Base-by-base conservation (phyloP, 2,329 filamentous ascomycete species). In the Claviceps quebecensis region DNA sequence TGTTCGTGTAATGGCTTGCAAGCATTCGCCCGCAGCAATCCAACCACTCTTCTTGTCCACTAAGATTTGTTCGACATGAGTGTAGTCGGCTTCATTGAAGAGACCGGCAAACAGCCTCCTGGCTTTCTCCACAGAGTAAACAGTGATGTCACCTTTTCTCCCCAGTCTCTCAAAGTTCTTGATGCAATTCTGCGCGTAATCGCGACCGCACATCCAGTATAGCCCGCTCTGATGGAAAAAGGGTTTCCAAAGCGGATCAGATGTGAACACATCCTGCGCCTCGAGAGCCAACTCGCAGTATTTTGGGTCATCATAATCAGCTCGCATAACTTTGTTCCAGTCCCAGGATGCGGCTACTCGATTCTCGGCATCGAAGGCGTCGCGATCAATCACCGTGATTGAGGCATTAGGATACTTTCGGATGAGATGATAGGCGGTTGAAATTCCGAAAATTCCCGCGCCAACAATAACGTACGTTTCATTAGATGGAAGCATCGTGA, bases 291-390 rank as follows among this genome's bases (percentile, higher is more conserved):
- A 71, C 48, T 73, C 65, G 63, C 77, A 80, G 68, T 87, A 86
- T 16, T 80, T 64, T 1, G 77, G 66, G 57, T 83, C 78, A 51
- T 77, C 72, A 66, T 86, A 86, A 63, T 86, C 83, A 47, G 81
- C 79, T 52, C 83, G 79, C 16, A 86, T 73, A 29, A 84, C 80
- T 64, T 86, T 86, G 69, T 84, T 86, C 75, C 81, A 81, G 66
- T 87, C 83, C 70, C 79, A 83, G 0, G 83, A 86, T 0, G 83
- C 83, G 36, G 81, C 82, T 23, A 72, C 67, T 3, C 69, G 67
- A 49, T 60, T 65, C 0, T 69, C 66, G 1, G 74, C 73, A 23
- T 77, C 73, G 45, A 67, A 72, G 2, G 72, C 67, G 53, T 75
- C 69, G 14, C 77, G 73, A 65, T 84, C 80, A 26, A 84, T 67